Base-by-base conservation (phyloP, 768 basidiomycete species). In the Mycena floridula region DNA sequence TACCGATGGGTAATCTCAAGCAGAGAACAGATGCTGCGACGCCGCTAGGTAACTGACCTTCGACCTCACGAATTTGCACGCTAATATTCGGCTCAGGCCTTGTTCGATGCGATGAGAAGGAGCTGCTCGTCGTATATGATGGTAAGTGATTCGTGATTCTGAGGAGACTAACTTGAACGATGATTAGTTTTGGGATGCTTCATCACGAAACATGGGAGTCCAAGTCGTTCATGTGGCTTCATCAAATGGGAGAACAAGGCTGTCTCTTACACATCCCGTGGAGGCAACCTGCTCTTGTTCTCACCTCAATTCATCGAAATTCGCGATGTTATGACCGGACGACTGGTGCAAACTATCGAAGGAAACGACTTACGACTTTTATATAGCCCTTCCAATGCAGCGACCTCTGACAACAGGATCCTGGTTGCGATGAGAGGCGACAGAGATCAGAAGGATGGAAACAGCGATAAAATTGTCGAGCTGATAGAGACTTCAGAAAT, bases 261-360 rank as follows among this genome's bases (percentile, higher is more conserved):
- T 9, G 66, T 62, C 2, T 68, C 82, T 1, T 91, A 73, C 54
- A 75, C 80, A 8, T 61, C 76, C 37, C 79, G 85, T 12, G 74
- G 76, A 7, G 70, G 69, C 5, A 74, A 88, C 53, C 48, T 91
- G 50, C 68, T 92, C 16, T 76, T 92, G 24, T 77, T 91, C 63
- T 88, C 85, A 6, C 54, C 76, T 13, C 73, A 79, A 45, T 91
- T 86, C 59, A 71, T 92, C 54, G 89, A 92, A 59, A 67, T 91
- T 22, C 78, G 89, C 44, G 69, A 78, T 47, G 64, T 79, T 22
- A 61, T 67, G 12, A 83, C 81, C 1, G 82, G 85, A 4, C 62
- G 75, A 41, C 77, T 92, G 16, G 77, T 82, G n/a, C 89, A 92
- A 61, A 85, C 89, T n/a, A 79, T 91, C 36, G 84, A 88, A 54